Percentiles rank a stretch among this genome's conserved stretches.
Evolutionary conservation across 257 asterid genomes (phyloP).

Genomic region (Solanum chmielewskii): DNA sequence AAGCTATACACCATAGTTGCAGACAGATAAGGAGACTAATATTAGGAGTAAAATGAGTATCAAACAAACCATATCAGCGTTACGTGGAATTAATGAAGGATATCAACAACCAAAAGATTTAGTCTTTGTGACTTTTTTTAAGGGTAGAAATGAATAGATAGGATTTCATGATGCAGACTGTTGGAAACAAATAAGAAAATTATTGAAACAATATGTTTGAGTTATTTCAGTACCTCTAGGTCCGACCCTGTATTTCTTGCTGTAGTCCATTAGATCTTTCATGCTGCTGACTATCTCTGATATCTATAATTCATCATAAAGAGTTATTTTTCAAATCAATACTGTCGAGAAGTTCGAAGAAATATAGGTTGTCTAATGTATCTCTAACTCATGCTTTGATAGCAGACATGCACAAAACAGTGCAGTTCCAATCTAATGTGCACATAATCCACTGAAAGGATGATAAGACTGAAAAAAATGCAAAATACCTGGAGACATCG

Average conservation of each 20-base stretch:
- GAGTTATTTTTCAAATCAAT: background rate
- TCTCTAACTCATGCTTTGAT: background rate
- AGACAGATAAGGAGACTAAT: background rate
- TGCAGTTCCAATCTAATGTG: background rate
- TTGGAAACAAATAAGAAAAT: background rate
- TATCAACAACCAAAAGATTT: background rate
- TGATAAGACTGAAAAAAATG: background rate
- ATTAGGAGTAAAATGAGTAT: background rate
- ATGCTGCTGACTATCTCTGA: background rate
- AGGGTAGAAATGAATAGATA: background rate
- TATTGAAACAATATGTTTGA: background rate
- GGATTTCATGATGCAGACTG: background rate
- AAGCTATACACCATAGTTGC: background rate
- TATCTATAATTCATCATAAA: background rate
- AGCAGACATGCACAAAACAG: background rate
- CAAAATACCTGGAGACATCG: slow-evolving; percentile 20
- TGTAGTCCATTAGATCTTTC: background rate
- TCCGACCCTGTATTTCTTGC: background rate
- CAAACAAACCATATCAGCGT: background rate
- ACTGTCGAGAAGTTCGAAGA: background rate
- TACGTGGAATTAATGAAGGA: background rate
- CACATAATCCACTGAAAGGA: background rate
- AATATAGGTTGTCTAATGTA: background rate
- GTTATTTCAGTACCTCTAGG: background rate
- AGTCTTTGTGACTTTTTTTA: background rate